Evolutionary conservation across 352 stramenopile species (phyloP).

Genomic region (Globisporangium megalacanthum): DNA sequence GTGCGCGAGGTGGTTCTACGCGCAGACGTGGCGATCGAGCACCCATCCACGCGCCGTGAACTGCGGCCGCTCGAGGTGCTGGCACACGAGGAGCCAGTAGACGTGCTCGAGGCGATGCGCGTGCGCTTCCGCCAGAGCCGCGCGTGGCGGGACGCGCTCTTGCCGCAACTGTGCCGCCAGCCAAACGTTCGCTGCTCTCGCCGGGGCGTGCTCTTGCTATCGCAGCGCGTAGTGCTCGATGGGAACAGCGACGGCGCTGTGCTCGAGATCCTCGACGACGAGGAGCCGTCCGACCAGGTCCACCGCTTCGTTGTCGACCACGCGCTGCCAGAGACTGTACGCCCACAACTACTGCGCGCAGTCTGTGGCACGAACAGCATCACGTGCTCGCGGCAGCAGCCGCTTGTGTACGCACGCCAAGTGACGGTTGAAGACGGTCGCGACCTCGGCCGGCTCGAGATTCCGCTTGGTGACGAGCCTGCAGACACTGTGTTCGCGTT

Average conservation of each 20-base stretch:
- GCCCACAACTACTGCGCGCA: conserved; percentile 33
- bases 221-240: conserved; percentile 27
- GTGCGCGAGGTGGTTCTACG: conserved; percentile 8
- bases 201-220: conserved; percentile 32
- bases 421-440: conserved; percentile 26
- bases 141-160: conserved; percentile 30
- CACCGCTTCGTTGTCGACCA: conserved; percentile 63
- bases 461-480: conserved; percentile 46
- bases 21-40: conserved; percentile 9
- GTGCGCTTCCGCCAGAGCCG: conserved; percentile 23
- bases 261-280: conserved; percentile 63
- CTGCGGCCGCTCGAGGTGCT: conserved; percentile 27
- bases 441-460: conserved; percentile 40
- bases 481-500: conserved; percentile 50
- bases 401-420: conserved; percentile 43
- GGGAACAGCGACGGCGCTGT: conserved; percentile 22
- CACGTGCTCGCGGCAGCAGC: conserved; percentile 32
- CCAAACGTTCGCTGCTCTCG: conserved; percentile 33
- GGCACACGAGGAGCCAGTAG: conserved; percentile 40
- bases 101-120: conserved; percentile 48
- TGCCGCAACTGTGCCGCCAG: conserved; percentile 38
- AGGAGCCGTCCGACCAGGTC: conserved; percentile 62
- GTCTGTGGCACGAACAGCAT: conserved; percentile 23
- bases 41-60: conserved; percentile 10
- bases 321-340: conserved; percentile 19